Percentiles rank a stretch among this genome's conserved stretches.
phyloP scores from a whole-genome alignment of 2,329 filamentous ascomycete genomes.

The Endothia cerciana region DNA sequence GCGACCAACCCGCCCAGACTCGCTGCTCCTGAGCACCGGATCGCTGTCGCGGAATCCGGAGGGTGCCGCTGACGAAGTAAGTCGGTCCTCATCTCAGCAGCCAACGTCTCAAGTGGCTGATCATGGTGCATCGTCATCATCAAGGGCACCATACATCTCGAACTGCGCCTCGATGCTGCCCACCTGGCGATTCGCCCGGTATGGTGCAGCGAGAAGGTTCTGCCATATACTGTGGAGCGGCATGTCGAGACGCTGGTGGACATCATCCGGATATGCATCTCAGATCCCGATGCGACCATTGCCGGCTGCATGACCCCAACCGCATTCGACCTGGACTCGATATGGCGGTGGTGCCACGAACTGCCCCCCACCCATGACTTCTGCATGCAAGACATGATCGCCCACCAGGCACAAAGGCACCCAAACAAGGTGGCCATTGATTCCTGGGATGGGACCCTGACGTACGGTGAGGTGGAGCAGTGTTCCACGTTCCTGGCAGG shows the following conservation, averaged over 20 bases:
- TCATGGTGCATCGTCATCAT: background rate
- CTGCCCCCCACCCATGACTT: conserved; percentile 47
- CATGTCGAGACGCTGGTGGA: conserved; percentile 49
- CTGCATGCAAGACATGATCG: conserved; percentile 53
- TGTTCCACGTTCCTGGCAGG: conserved; percentile 30
- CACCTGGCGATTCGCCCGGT: conserved; percentile 43
- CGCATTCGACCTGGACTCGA: conserved; percentile 36
- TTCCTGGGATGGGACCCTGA: conserved; percentile 34
- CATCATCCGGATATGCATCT: conserved; percentile 41
- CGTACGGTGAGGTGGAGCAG: conserved; percentile 31
- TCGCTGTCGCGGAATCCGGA: conserved; percentile 20
- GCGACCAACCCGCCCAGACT: background rate
- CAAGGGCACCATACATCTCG: conserved; percentile 40
- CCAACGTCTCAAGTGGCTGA: background rate
- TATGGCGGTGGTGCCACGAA: conserved; percentile 53
- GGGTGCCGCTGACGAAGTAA: conserved; percentile 34
- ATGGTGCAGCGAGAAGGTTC: conserved; percentile 46
- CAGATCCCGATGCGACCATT: conserved; percentile 37
- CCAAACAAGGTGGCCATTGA: conserved; percentile 40
- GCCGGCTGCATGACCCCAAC: conserved; percentile 39
- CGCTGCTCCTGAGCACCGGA: conserved; percentile 32
- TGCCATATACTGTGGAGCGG: conserved; percentile 46
- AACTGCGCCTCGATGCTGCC: conserved; percentile 35
- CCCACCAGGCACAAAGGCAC: conserved; percentile 40
- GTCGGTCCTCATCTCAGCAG: conserved; percentile 5